Evolutionary conservation across 495 filamentous ascomycete species (phyloP).

Genomic region (Glonium stellatum): DNA sequence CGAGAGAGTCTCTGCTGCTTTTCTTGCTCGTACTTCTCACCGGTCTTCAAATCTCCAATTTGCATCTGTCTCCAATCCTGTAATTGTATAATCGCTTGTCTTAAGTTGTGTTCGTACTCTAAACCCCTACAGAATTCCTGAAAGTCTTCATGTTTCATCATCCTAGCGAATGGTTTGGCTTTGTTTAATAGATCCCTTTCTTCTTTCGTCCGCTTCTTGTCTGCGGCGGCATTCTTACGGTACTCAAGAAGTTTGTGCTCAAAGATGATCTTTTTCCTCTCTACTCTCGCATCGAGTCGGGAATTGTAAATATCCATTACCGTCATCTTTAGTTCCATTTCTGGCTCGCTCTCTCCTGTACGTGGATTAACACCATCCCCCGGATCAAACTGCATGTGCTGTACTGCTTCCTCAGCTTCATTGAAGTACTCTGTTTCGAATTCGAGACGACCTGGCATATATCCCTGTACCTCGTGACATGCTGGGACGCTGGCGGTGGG

Average conservation of each 20-base stretch:
- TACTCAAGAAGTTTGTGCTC: slow-evolving; percentile 92
- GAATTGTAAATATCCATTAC: slow-evolving; percentile 99
- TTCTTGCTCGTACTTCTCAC: slow-evolving; percentile 92
- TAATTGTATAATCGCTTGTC: slow-evolving; percentile 81
- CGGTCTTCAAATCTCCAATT: slow-evolving; percentile 73
- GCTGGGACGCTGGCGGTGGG: slow-evolving; percentile 88
- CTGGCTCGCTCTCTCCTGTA: slow-evolving; percentile 79
- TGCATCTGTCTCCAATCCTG: slow-evolving; percentile 88
- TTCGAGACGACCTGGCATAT: slow-evolving; percentile 95
- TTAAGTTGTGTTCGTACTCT: slow-evolving; percentile 81
- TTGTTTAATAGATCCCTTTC: slow-evolving; percentile 85
- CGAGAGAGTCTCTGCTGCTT: slow-evolving; percentile 71
- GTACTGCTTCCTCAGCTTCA: slow-evolving; percentile 95
- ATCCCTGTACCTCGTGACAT: slow-evolving; percentile 96
- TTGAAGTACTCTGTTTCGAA: slow-evolving; percentile 98
- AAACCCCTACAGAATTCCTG: slow-evolving; percentile 75
- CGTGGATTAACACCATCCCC: slow-evolving; percentile 80
- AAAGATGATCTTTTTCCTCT: slow-evolving; percentile 93
- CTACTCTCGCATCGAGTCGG: slow-evolving; percentile 81
- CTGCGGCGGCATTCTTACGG: slow-evolving; percentile 71
- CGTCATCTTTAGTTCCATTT: slow-evolving; percentile 94
- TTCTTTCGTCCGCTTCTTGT: slow-evolving; percentile 95
- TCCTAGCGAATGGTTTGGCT: slow-evolving; percentile 88
- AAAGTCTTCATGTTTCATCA: slow-evolving; percentile 93
- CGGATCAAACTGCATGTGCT: slow-evolving; percentile 95